Base-by-base conservation (phyloP, 2,329 filamentous ascomycete species). In the Rosellinia necatrix region DNA sequence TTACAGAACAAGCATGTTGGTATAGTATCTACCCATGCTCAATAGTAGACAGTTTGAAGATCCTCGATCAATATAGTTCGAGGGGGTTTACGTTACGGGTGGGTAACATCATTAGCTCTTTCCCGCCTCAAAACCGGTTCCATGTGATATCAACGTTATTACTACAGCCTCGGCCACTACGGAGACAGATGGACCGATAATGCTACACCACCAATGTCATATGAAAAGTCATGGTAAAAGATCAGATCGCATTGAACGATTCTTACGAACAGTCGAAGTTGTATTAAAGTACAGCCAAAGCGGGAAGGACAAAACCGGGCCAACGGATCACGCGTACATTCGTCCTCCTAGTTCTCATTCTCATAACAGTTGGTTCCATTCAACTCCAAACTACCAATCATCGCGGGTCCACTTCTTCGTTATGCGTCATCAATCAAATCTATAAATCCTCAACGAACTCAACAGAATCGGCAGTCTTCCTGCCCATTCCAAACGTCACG, bases 401-500 rank as follows among this genome's bases (percentile, higher is more conserved):
- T n/a, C n/a, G n/a, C n/a, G n/a, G n/a, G n/a, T n/a, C n/a, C n/a
- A n/a, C n/a, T n/a, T n/a, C n/a, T n/a, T n/a, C n/a, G n/a, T n/a
- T n/a, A n/a, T n/a, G n/a, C n/a, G n/a, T n/a, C n/a, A n/a, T n/a
- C n/a, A 2, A 50, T n/a, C 21, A 42, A 32, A 40, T 40, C 50
- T 52, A 59, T 48, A 59, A 34, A 12, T 61, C 56, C n/a, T 25
- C 17, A n/a, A 32, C 5, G 15, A 46, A 32, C 25, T 48, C 54
- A 4, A 29, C 7, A 9, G 53, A 25, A 4, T 47, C 51, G 5
- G 30, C 25, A 3, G 41, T 21, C 41, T 71, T 70, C 56, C 76
- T 75, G 56, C 73, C 72, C 64, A 74, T 72, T 52, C 74, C 76
- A 71, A 94, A 93, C 40, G 75, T 70, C 56, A 94, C 85, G 6